Conservation (phyloP, 2,329 filamentous ascomycete species). For the Rhynchosporium agropyri region DNA sequence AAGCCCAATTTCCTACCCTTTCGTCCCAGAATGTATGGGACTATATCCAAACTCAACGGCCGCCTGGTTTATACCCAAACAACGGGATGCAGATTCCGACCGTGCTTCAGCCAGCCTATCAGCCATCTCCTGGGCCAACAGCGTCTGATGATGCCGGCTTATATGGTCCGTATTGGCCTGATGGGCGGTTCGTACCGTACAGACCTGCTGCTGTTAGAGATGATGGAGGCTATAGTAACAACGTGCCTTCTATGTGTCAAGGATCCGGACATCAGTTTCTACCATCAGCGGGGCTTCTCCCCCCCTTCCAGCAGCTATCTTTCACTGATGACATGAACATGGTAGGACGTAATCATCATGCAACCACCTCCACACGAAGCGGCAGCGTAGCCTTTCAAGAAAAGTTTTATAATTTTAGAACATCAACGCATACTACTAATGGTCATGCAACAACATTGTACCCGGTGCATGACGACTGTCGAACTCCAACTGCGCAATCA, state of each 20-base stretch:
- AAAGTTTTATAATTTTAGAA: constrained; percentile 14
- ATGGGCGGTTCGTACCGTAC: constrained; percentile 58
- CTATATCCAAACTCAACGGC: constrained; percentile 35
- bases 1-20: constrained; percentile 32
- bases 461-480: constrained; percentile 28
- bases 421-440: constrained; percentile 17
- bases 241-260: constrained; percentile 22
- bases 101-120: constrained; percentile 60
- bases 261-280: constrained; percentile 23
- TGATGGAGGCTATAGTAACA: constrained; percentile 45
- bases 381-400: constrained; percentile 13
- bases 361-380: constrained; percentile 18
- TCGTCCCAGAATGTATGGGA: constrained; percentile 34
- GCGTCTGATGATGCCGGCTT: constrained; percentile 58
- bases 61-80: constrained; percentile 38
- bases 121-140: constrained; percentile 59
- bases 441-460: constrained; percentile 18
- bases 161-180: constrained; percentile 65
- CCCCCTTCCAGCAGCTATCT: constrained; percentile 24
- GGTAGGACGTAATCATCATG: constrained; percentile 7
- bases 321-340: constrained; percentile 24
- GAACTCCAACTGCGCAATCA: constrained; percentile 33
- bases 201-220: constrained; percentile 60
- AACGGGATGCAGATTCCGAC: constrained; percentile 56
- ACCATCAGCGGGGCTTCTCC: constrained; percentile 22